Percentiles rank a stretch among this genome's conserved stretches.
These are phyloP conservation scores for Cadophora luteo-olivacea DNA, from an alignment of 2,329 filamentous ascomycete species.

Conservation along the genomic window DNA sequence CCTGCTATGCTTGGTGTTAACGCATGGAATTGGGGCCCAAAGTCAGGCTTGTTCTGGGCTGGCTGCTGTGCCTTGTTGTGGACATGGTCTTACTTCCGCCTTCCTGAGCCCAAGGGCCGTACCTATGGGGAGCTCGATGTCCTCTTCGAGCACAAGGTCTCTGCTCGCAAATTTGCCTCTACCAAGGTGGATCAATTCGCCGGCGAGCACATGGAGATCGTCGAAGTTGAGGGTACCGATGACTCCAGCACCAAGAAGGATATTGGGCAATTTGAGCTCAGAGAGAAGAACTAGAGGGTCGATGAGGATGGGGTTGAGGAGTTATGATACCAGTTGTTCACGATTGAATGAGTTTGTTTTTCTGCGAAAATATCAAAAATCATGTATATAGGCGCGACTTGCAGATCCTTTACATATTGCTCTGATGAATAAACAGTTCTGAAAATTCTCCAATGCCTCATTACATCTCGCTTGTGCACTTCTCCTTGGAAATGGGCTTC, in stretches of 20 bases:
- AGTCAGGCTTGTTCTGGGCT: constrained; percentile 51
- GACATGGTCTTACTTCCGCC: constrained; percentile 48
- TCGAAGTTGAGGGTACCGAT: constrained; percentile 5
- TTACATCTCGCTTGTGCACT: background rate
- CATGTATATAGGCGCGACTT: constrained; percentile 1
- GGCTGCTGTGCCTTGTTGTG: constrained; percentile 48
- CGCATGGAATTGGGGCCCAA: constrained; percentile 48
- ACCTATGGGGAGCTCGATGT: constrained; percentile 86
- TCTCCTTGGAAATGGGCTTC: too few species aligned
- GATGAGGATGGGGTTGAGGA: background rate
- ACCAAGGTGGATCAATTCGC: constrained; percentile 43
- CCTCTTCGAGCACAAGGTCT: constrained; percentile 66
- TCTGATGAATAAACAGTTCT: background rate
- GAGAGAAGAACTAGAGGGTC: background rate
- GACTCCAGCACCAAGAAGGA: constrained; percentile 5
- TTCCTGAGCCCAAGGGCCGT: constrained; percentile 63
- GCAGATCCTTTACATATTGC: background rate
- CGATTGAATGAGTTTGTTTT: background rate
- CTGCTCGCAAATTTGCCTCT: constrained; percentile 42
- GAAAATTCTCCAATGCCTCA: background rate
- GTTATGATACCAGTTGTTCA: background rate
- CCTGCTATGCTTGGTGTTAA: constrained; percentile 59
- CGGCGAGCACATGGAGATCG: constrained; percentile 19
- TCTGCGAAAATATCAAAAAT: background rate
- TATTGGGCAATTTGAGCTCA: background rate